Base-by-base conservation (phyloP, 2,329 filamentous ascomycete genomes). In the Exophiala aquamarina region DNA sequence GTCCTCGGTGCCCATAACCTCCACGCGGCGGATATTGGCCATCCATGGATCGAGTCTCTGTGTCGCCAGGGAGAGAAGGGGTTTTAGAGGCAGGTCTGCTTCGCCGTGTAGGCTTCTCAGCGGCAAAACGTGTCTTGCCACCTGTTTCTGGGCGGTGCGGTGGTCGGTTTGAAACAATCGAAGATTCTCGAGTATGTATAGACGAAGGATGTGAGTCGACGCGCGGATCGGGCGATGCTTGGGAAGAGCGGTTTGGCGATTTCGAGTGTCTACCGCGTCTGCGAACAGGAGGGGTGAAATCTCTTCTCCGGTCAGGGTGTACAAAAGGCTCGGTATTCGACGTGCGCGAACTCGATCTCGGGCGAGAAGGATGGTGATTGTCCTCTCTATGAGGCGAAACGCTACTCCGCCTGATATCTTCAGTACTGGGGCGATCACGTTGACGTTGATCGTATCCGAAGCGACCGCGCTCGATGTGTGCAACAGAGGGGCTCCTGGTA, bases 341-440 rank as follows among this genome's bases (percentile, higher is more conserved):
- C 18, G 15, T 7, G 31, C 60, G 58, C 31, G 64, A 64, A 44
- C 51, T 41, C 40, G 50, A 50, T 28, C 54, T 49, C 28, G 54
- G 47, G 39, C 23, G 23, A 26, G 23, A 11, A 26, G 23, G 11
- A 11, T 6, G 11, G 23, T 6, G 6, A 26, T 6, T 26, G 11
- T 6, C 6, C 11, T 26, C 23, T 26, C 11, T 26, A 26, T 6
- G 11, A 6, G 23, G 23, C 23, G 23, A 26, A 26, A 26, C 11
- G 23, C 11, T 26, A 11, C 23, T 11, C 11, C 11, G 37, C 46
- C 61, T 63, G 31, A 66, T 64, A 36, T 70, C 63, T 46, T 62
- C 61, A 49, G 63, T 64, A 49, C 61, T 63, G 35, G 62, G 56
- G 39, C 60, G 62, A 37, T 68, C 66, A 44, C 69, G 64, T n/a